Conservation (phyloP, 345 rosid species). For the Syzygium aqueum region DNA sequence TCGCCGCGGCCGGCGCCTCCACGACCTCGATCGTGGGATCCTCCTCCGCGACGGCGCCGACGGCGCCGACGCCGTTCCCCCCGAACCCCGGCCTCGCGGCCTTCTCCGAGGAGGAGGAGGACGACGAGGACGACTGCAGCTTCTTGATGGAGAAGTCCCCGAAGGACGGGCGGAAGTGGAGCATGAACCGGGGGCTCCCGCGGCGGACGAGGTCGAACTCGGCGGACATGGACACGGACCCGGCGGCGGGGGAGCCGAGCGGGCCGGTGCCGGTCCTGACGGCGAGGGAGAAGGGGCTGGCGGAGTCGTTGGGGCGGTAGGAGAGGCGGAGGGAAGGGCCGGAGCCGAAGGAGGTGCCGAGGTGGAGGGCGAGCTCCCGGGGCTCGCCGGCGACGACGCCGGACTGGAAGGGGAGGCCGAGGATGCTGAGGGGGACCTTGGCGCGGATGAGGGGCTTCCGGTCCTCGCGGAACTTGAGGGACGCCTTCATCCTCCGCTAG, state of each 20-base stretch:
- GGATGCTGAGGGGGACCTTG: constrained; percentile 65
- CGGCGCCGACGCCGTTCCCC: neutral
- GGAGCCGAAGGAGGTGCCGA: constrained; percentile 71
- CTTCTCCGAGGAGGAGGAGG: constrained; percentile 10
- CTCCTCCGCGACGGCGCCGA: constrained; percentile 20
- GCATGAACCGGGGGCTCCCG: constrained; percentile 81
- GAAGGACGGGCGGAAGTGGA: constrained; percentile 78
- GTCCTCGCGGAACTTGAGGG: constrained; percentile 87
- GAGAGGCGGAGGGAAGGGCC: constrained; percentile 77
- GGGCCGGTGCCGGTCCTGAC: constrained; percentile 83
- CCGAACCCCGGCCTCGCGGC: constrained; percentile 12
- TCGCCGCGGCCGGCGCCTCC: constrained; percentile 28
- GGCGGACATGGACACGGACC: constrained; percentile 89
- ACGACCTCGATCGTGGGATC: constrained; percentile 59
- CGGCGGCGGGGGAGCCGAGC: constrained; percentile 64
- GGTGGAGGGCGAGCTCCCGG: constrained; percentile 69
- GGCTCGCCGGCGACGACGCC: constrained; percentile 88
- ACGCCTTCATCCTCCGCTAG: constrained; percentile 57
- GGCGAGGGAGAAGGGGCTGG: constrained; percentile 79
- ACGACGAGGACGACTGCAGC: constrained; percentile 27
- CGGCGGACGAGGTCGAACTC: constrained; percentile 61
- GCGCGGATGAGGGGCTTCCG: constrained; percentile 75
- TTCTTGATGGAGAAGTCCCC: constrained; percentile 91
- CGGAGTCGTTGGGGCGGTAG: constrained; percentile 86
- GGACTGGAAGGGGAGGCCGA: constrained; percentile 85